phyloP scores from a whole-genome alignment of 2,329 filamentous ascomycete genomes.

The Lachnellula arida region DNA sequence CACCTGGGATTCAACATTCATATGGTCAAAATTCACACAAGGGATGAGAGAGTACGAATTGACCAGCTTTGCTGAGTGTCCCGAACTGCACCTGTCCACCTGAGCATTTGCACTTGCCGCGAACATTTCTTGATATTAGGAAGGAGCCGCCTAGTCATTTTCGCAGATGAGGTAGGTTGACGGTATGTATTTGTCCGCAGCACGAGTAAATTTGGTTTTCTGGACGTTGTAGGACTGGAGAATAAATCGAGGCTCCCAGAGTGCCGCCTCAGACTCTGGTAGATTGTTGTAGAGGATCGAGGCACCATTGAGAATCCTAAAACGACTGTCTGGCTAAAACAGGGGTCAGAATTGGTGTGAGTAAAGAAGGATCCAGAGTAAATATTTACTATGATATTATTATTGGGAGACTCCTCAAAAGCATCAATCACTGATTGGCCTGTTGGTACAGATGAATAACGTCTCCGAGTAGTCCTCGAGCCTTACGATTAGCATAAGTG shows the following conservation, averaged over 20 bases:
- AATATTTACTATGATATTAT: not conserved
- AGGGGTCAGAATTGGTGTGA: too few relatives aligned
- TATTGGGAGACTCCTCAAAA: slow-evolving; percentile 7
- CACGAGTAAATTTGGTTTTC: slow-evolving; percentile 3
- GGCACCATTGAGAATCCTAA: not conserved
- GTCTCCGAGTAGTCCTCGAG: slow-evolving; percentile 2
- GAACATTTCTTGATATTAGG: slow-evolving; percentile 6
- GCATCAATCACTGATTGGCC: not conserved
- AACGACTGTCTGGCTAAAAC: not conserved
- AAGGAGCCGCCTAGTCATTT: slow-evolving; percentile 2
- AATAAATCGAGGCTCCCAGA: slow-evolving; percentile 3
- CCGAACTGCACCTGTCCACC: not conserved
- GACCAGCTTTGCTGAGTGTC: not conserved
- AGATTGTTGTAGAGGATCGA: slow-evolving; percentile 5
- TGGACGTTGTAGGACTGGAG: slow-evolving; percentile 32
- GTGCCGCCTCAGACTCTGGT: not conserved
- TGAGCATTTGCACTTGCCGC: not conserved
- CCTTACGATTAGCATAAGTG: not conserved
- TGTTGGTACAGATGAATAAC: slow-evolving; percentile 3
- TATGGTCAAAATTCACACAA: not conserved
- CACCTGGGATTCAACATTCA: too few relatives aligned
- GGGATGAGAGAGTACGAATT: too few relatives aligned
- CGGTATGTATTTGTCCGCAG: slow-evolving; percentile 2
- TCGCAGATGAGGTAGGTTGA: slow-evolving; percentile 8
- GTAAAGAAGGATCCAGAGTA: too few relatives aligned